Percentiles rank a stretch among this genome's conserved stretches.
Conservation (phyloP, 2,329 filamentous ascomycete genomes). For the Sphaerulina vaccinii region DNA sequence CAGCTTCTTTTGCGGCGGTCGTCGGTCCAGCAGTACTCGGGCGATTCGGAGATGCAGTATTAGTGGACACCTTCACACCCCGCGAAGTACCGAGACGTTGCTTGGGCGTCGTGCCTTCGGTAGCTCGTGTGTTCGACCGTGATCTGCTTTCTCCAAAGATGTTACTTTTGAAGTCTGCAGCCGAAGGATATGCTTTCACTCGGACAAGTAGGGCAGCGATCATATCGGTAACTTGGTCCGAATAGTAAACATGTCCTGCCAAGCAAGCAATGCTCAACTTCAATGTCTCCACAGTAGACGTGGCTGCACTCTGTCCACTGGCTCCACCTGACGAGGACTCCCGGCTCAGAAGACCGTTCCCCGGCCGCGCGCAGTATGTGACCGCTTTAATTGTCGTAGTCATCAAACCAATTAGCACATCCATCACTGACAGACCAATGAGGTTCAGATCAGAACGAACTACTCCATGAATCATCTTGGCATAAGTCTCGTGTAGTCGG, state of each 20-base stretch:
- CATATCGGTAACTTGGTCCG: constrained; percentile 95
- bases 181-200: constrained; percentile 61
- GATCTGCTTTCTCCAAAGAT: constrained; percentile 15
- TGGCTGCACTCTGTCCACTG: constrained; percentile 12
- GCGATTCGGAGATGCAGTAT: constrained; percentile 6
- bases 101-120: constrained; percentile 16
- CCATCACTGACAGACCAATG: constrained; percentile 94
- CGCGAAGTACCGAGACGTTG: constrained; percentile 29
- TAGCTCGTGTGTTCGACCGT: constrained; percentile 13
- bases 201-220: constrained; percentile 74
- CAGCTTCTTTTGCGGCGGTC: neutral
- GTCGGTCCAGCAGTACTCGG: constrained; percentile 4
- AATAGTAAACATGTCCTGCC: constrained; percentile 94
- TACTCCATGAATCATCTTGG: constrained; percentile 76
- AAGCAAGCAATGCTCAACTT: constrained; percentile 85
- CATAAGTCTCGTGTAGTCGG: constrained; percentile 70
- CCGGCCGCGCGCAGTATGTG: constrained; percentile 15
- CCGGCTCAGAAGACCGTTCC: neutral
- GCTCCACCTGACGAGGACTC: constrained; percentile 4
- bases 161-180: constrained; percentile 31
- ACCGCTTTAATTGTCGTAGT: constrained; percentile 61
- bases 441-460: constrained; percentile 87
- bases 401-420: constrained; percentile 80
- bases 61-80: constrained; percentile 14
- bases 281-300: constrained; percentile 47